Conservation (phyloP, 768 basidiomycete genomes). For the Mrakia hoshinonis region DNA sequence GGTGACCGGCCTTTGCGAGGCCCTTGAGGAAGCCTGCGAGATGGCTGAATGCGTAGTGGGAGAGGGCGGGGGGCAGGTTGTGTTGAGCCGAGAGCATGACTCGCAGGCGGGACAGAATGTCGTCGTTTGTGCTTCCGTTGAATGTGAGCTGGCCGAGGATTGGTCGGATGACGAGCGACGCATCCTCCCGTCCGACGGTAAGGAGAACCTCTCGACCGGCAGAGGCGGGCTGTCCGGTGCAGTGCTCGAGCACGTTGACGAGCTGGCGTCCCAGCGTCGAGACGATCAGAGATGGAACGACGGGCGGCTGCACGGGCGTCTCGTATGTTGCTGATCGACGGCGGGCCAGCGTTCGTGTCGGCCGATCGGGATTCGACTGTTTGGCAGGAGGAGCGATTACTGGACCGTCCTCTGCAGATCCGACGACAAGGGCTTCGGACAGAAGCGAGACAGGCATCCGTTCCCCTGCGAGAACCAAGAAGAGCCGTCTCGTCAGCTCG, state of each 20-base stretch:
- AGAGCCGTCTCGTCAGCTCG: neutral
- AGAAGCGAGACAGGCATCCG: constrained; percentile 58
- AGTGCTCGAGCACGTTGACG: constrained; percentile 50
- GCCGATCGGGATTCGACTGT: neutral
- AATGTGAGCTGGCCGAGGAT: constrained; percentile 54
- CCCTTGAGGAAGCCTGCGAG: constrained; percentile 54
- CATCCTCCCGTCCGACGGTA: constrained; percentile 67
- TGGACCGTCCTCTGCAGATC: neutral
- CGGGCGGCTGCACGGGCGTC: neutral
- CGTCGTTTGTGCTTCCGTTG: constrained; percentile 46
- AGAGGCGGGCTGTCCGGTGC: constrained; percentile 50
- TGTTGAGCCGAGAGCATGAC: constrained; percentile 53
- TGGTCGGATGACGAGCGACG: constrained; percentile 56
- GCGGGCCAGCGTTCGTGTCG: neutral
- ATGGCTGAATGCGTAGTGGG: constrained; percentile 62
- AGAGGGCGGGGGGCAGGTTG: constrained; percentile 55
- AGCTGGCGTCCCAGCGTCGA: constrained; percentile 52
- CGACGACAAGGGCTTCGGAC: constrained; percentile 40
- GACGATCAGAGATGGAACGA: constrained; percentile 44
- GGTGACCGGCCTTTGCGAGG: constrained; percentile 44
- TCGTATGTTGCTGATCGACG: neutral
- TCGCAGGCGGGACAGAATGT: constrained; percentile 51
- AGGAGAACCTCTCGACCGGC: constrained; percentile 53
- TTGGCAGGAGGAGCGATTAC: neutral
- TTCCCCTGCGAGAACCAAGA: constrained; percentile 46